Evolutionary conservation across 176 grass and related monocot species (phyloP), one percentile per base, ranked within the genome.

Genomic region (Paspalum notatum): DNA sequence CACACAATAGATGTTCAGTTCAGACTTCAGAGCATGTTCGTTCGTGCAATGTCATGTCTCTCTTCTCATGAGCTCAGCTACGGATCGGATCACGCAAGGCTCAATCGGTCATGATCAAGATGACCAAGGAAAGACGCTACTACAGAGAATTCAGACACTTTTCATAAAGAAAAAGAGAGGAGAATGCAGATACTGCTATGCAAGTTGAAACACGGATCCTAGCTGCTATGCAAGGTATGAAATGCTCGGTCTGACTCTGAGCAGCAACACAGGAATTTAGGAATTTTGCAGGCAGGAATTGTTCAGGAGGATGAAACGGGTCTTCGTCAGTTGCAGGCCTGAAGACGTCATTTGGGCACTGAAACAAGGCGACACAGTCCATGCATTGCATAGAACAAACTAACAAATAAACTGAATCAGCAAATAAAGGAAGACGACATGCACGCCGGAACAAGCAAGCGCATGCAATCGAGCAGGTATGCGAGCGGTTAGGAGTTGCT

Each of bases 401-500:
- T 12, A 81, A 79, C 41, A 25, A 25, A 60, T 22, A 13, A 15
- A 71, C 7, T 20, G 25, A 62, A 46, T 51, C 22, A 9, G 64
- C 78, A 82, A 52, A 11, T 8, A 11, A 43, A 8, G 25, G 15
- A 37, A 12, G 16, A 14, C 12, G 62, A 61, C 44, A 64, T 22
- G 60, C 12, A 32, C 9, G 42, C 12, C 80, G n/a, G 4, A 52
- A 38, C 64, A 85, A 66, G 22, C 54, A 85, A 57, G 63, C 52
- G 48, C 48, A 83, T 47, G 44, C 15, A 27, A 66, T 41, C n/a
- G 69, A 66, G 70, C 71, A 83, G 45, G 74, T 32, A n/a, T 64
- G 82, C 62, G 12, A 57, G 82, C 77, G 17, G 78, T 71, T 70
- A 6, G 5, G 50, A 60, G 83, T 82, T 77, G 87, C 17, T 72